phyloP scores from a whole-genome alignment of 768 basidiomycete genomes.

The Trametes sanguinea region DNA sequence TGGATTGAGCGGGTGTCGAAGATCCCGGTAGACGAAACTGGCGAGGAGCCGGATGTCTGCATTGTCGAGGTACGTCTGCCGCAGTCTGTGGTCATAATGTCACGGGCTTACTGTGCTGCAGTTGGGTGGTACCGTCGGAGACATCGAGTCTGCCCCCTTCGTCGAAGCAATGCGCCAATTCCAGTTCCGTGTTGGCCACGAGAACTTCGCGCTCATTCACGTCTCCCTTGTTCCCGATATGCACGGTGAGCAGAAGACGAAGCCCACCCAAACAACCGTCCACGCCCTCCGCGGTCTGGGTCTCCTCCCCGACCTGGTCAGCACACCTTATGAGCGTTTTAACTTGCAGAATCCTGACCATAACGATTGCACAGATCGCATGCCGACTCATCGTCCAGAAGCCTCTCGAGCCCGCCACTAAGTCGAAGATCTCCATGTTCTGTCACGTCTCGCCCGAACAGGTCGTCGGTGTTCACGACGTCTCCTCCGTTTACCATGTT shows the following conservation, averaged over 20 bases:
- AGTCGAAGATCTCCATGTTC: conserved; percentile 98
- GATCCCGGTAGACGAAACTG: conserved; percentile 93
- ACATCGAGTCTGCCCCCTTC: conserved; percentile 98
- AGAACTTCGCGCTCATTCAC: conserved; percentile 96
- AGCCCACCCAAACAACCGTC: conserved; percentile 97
- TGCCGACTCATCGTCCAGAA: conserved; percentile 83
- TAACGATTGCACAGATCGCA: conserved; percentile 65
- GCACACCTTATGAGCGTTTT: conserved; percentile 29
- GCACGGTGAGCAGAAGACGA: conserved; percentile 99
- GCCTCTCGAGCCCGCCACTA: conserved; percentile 81
- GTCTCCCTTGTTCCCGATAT: conserved; percentile 98
- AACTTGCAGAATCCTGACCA: neutral
- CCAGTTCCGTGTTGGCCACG: conserved; percentile 95
- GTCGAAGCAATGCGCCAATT: conserved; percentile 99
- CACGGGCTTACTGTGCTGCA: conserved; percentile 33
- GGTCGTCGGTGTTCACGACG: conserved; percentile 95
- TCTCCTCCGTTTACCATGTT: conserved; percentile 96
- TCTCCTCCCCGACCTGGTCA: conserved; percentile 86
- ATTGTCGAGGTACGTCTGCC: conserved; percentile 78
- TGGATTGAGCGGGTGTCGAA: conserved; percentile 97
- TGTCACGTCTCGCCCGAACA: conserved; percentile 90
- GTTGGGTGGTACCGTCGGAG: conserved; percentile 98
- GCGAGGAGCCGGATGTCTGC: conserved; percentile 92
- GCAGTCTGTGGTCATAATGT: neutral
- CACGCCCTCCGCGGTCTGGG: conserved; percentile 92